Conservation (phyloP, 306 rosid species). For the Vicia faba region DNA sequence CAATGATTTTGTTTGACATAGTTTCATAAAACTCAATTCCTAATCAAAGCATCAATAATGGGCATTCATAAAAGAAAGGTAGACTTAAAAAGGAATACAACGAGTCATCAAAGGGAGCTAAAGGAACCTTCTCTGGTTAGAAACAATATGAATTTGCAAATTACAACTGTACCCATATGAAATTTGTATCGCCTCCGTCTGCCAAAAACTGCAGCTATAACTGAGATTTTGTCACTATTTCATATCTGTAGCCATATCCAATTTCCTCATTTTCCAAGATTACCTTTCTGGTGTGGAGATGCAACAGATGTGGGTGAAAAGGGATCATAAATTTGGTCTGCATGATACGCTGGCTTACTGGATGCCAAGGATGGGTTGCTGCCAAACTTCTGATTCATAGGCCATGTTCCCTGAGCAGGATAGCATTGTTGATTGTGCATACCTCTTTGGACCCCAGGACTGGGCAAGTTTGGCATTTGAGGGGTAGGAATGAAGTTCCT, state of each 20-base stretch:
- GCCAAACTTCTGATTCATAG: conserved; percentile 52
- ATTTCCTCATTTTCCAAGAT: conserved; percentile 44
- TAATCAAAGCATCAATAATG: conserved; percentile 18
- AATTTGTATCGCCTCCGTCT: conserved; percentile 10
- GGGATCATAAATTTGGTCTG: conserved; percentile 93
- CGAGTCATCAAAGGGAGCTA: conserved; percentile 7
- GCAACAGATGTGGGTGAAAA: conserved; percentile 77
- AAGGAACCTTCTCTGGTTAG: background rate
- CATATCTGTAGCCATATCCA: conserved; percentile 15
- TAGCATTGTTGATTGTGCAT: conserved; percentile 54
- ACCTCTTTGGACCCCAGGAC: conserved; percentile 47
- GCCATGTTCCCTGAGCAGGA: conserved; percentile 44
- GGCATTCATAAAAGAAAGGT: conserved; percentile 10
- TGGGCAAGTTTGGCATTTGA: conserved; percentile 48
- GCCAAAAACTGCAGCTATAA: conserved; percentile 18
- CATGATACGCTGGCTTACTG: conserved; percentile 50
- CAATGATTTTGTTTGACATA: too few species aligned
- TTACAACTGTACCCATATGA: conserved; percentile 24
- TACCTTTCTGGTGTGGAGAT: conserved; percentile 48
- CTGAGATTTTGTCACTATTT: conserved; percentile 16
- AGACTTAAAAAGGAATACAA: conserved; percentile 18
- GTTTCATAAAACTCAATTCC: conserved; percentile 11
- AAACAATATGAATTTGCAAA: conserved; percentile 26
- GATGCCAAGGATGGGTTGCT: conserved; percentile 49
- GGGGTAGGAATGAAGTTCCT: conserved; percentile 61